A percentile compares a stretch with the other conserved stretches of the same genome.
Conservation (phyloP, 495 filamentous ascomycete species). For the Podospora anserina region DNA sequence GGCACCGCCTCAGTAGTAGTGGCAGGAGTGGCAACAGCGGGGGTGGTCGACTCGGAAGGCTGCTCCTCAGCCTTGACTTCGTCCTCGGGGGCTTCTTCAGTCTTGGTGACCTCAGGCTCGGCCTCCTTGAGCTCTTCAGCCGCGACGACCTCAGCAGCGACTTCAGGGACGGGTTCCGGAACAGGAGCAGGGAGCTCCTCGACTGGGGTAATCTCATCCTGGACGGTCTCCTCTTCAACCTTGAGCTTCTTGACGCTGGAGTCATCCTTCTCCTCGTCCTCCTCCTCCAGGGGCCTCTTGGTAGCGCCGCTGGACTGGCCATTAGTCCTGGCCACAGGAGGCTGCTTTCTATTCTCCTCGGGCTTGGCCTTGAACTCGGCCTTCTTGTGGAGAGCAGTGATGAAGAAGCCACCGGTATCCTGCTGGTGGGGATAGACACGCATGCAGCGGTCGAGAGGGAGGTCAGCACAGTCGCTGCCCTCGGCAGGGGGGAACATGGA, state of each 20-base stretch:
- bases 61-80: slow-evolving; percentile 22
- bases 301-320: slow-evolving; percentile 41
- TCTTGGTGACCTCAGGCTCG: neutral
- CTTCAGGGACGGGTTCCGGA: slow-evolving; percentile 28
- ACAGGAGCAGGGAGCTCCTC: slow-evolving; percentile 15
- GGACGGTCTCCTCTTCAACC: slow-evolving; percentile 30
- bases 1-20: slow-evolving; percentile 12
- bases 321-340: slow-evolving; percentile 42
- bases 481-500: slow-evolving; percentile 76
- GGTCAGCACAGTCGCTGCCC: slow-evolving; percentile 46
- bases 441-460: slow-evolving; percentile 89
- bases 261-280: slow-evolving; percentile 35
- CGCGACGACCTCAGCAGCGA: slow-evolving; percentile 25
- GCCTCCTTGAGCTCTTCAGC: slow-evolving; percentile 22
- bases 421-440: slow-evolving; percentile 91
- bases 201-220: slow-evolving; percentile 26
- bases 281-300: slow-evolving; percentile 31
- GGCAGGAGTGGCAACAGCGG: slow-evolving; percentile 16
- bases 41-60: slow-evolving; percentile 20
- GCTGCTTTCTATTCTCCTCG: slow-evolving; percentile 61
- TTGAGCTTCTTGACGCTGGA: slow-evolving; percentile 38
- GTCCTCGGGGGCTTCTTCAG: slow-evolving; percentile 4
- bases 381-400: slow-evolving; percentile 87
- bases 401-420: slow-evolving; percentile 97
- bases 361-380: slow-evolving; percentile 81